These are phyloP conservation scores for Gossypium davidsonii DNA, from an alignment of 441 rosid species.

Conservation along the genomic window DNA sequence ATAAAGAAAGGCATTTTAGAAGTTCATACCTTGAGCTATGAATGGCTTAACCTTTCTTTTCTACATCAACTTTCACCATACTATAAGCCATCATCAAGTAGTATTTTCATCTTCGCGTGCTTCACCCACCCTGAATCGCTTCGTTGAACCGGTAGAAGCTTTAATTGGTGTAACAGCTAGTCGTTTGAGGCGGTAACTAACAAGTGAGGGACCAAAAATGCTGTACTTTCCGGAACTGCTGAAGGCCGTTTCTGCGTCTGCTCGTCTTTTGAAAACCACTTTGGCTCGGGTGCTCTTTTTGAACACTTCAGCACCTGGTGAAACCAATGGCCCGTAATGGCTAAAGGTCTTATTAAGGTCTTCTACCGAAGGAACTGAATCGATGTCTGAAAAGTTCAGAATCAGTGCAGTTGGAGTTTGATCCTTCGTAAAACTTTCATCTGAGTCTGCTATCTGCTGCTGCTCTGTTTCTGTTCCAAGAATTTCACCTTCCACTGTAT, in stretches of 20 bases:
- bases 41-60: background rate
- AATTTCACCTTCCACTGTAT: conserved; percentile 15
- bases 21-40: background rate
- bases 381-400: conserved; percentile 46
- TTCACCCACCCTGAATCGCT: conserved; percentile 16
- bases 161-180: conserved; percentile 20
- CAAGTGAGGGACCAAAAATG: conserved; percentile 66
- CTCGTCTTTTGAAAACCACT: conserved; percentile 52
- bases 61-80: background rate
- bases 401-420: conserved; percentile 42
- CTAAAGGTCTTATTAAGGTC: conserved; percentile 56
- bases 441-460: conserved; percentile 4
- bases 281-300: conserved; percentile 53
- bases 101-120: conserved; percentile 10
- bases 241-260: conserved; percentile 66
- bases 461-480: conserved; percentile 16
- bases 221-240: conserved; percentile 67
- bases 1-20: conserved; percentile 1
- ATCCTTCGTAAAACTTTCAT: conserved; percentile 22
- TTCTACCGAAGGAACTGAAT: conserved; percentile 43
- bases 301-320: conserved; percentile 42
- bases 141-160: conserved; percentile 17
- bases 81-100: background rate
- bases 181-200: conserved; percentile 63
- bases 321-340: conserved; percentile 44